phyloP scores from a whole-genome alignment of 345 rosid species.

The Viola odorata region DNA sequence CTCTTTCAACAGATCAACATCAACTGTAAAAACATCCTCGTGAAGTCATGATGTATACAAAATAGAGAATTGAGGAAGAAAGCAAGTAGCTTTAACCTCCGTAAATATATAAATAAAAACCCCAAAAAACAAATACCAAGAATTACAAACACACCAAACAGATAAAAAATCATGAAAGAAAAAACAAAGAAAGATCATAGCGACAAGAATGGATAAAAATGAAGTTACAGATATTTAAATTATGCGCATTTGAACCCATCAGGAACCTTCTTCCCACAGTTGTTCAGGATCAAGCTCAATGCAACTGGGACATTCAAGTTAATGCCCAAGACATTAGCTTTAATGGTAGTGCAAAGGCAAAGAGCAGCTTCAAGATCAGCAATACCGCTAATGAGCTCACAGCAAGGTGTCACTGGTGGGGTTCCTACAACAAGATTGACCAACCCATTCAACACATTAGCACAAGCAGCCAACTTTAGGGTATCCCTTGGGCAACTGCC shows the following conservation, averaged over 20 bases:
- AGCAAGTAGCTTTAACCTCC: no score
- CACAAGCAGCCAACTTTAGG: constrained; percentile 63
- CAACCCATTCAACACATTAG: constrained; percentile 38
- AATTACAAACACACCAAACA: no score
- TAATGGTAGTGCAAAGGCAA: constrained; percentile 78
- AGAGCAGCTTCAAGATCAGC: constrained; percentile 70
- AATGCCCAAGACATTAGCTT: constrained; percentile 54
- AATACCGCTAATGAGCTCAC: constrained; percentile 43
- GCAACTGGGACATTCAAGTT: constrained; percentile 51
- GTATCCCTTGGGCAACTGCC: constrained; percentile 61
- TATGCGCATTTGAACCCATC: constrained; percentile 54
- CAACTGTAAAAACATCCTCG: no score
- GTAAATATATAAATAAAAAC: no score
- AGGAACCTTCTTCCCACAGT: constrained; percentile 58
- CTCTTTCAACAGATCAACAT: no score
- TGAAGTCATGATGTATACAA: no score
- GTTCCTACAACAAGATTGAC: constrained; percentile 41
- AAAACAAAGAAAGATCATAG: no score
- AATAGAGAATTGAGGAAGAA: no score
- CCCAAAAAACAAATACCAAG: no score
- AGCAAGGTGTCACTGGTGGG: constrained; percentile 59
- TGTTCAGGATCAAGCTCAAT: constrained; percentile 56
- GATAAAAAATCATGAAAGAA: no score
- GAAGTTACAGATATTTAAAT: neutral
- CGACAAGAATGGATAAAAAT: no score